Evolutionary conservation across 148 eudicot species (phyloP).

Genomic region (Rhododendron griersonianum): DNA sequence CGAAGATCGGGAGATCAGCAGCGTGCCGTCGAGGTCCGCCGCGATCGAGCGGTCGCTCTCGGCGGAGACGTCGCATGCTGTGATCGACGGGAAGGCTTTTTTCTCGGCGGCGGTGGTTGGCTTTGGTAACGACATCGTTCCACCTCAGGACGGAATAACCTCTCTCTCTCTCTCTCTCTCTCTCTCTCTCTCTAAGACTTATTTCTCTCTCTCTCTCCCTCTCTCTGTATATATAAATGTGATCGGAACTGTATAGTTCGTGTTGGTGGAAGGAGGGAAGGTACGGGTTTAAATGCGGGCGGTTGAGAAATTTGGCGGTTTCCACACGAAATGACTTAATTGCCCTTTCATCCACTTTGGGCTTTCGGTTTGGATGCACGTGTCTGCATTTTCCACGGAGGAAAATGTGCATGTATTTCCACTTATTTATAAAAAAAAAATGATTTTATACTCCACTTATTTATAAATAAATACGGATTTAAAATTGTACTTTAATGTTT

Average conservation of each 20-base stretch:
- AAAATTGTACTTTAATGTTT: too few relatives aligned
- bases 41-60: conserved; percentile 53
- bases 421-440: too few relatives aligned
- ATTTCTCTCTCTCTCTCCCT: not conserved
- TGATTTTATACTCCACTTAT: too few relatives aligned
- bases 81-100: conserved; percentile 43
- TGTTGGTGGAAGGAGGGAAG: conserved; percentile 16
- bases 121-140: not conserved
- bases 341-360: not conserved
- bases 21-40: conserved; percentile 94
- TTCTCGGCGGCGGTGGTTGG: conserved; percentile 6
- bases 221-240: not conserved
- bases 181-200: not conserved
- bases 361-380: not conserved
- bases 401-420: not conserved
- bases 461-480: too few relatives aligned
- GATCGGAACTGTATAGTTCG: not conserved
- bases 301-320: conserved; percentile 5
- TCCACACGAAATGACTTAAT: not conserved
- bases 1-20: conserved; percentile 57
- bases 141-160: not conserved
- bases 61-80: conserved; percentile 43
- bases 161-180: not conserved
- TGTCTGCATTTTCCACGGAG: not conserved
- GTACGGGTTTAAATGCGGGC: conserved; percentile 35